Evolutionary conservation across 179 eudicot species (phyloP), one percentile per base, ranked within the genome.

Genomic region (Spergularia azorica): DNA sequence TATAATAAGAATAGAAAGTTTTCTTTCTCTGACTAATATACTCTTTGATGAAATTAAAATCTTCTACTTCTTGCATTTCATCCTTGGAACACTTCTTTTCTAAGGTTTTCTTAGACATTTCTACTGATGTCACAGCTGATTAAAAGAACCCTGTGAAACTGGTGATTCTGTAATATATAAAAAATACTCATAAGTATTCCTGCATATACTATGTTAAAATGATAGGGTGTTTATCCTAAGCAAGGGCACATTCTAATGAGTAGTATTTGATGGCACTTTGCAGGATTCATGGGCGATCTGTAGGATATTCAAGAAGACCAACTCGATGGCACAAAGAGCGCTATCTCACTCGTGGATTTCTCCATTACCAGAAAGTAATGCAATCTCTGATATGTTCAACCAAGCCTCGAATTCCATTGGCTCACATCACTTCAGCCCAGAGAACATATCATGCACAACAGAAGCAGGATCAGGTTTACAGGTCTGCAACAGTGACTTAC

Each of bases 201-300:
- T 26, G 48, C 8, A 43, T 5, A 63, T 14, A 26, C 36, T 18
- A 14, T 18, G 36, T n/a, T 26, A 26, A 26, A 26, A 26, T 26
- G 32, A 26, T 26, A 26, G 32, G 32, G 32, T 26, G 32, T 26
- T 26, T 26, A 26, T 26, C 0, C 32, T 26, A 0, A 26, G 32
- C 32, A 54, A 63, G 58, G 8, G n/a, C 52, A 16, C 43, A 63
- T 36, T 43, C 67, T 76, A 69, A 58, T 76, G 10, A 69, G 17
- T 52, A 60, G 16, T 13, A 69, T 57, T 43, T 67, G 5, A 6
- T 77, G 60, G 52, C 32, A 20, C 36, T 9, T 26, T 65, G 62
- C 89, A 92, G 98, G 98, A 91, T 82, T 79, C 94, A 72, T 92
- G 97, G 98, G 97, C 95, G n/a, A 89, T 94, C 7, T 94, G 97